Evolutionary conservation across 257 asterid species (phyloP), one percentile per base, ranked within the genome.

Genomic region (Solanum pennellii): DNA sequence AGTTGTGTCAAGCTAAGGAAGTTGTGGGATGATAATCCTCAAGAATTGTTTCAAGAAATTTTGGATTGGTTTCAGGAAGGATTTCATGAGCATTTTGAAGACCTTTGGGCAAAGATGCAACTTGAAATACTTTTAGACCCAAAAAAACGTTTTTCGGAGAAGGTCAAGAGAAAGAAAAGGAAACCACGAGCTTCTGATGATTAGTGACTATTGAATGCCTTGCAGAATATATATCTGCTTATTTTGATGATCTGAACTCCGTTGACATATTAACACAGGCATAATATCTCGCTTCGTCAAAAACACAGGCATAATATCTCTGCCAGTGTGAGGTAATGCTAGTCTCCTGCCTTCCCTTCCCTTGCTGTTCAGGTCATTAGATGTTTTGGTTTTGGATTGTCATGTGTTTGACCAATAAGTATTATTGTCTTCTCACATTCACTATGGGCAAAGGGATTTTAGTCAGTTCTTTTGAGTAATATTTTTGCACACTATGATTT

Each of bases 11-110:
- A 86, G 86, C 84, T 95, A 49, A 89, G 93, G 88, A 52, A 18
- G 44, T 75, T 90, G 89, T 94, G 98, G 99, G 72, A 90, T 52
- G 94, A 91, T 39, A 84, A 93, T 74, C 91, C 92, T 2, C 85
- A 65, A 18, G 94, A 88, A 89, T 74, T 96, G 86, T 93, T 86
- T 88, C 10, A 56, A 41, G 99, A 96, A 86, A 89, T 95, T 80
- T 88, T 25, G 86, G 93, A 93, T 75, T 96, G 98, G 98, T 96
- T 94, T 90, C 98, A 92, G 83, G 93, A 89, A 89, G 93, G 94
- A 45, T 93, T 91, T 71, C 90, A 47, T 82, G 87, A 7, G 18
- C 89, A 83, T 90, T 94, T 94, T 45, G 88, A 92, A 68, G 62
- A 83, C 75, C 90, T 95, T 21, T 95, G 98, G 98, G 86, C 42